Base-by-base conservation (phyloP, 148 eudicot species). In the Cornus suecica region DNA sequence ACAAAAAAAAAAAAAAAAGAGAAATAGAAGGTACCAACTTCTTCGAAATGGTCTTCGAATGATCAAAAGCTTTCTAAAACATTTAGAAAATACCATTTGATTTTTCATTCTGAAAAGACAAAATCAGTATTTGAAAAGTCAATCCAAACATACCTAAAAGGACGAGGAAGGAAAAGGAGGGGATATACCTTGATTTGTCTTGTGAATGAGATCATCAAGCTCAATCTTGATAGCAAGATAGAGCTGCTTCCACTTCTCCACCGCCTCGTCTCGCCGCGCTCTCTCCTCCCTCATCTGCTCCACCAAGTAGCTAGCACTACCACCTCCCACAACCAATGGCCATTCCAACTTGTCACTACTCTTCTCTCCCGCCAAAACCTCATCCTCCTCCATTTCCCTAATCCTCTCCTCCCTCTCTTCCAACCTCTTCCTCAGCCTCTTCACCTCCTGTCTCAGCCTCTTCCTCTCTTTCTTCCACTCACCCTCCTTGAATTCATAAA, bases 191-290 rank as follows among this genome's bases (percentile, higher is more conserved):
- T 89, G 88, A 79, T 84, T 84, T 22, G 98, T 93, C 69, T 80
- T 91, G 34, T 83, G 79, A 84, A 91, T 90, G 22, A 93, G 89
- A 75, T 91, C 87, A 83, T 93, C 98, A 32, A 93, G 81, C 82
- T 93, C 98, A 80, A 82, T 67, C 88, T 91, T 93, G 75, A 93
- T 90, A 28, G 90, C 90, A 78, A 91, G 88, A 73, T 93, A 93
- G 48, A 93, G 84, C 85, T 78, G 77, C 65, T 93, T 93, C 98
- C 98, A 93, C 69, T 88, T 93, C 78, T 89, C 90, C 15, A 91
- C 85, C 23, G 98, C 81, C 76, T 89, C 91, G 65, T 93, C 96
- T 78, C 97, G 79, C 32, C 85, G 76, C 18, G 76, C 74, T 78
- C 87, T 82, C 80, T 88, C 89, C 30, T 80, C 88, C 74, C 82